Evolutionary conservation across 352 stramenopile species (phyloP).

Genomic region (Globisporangium cederbergense): DNA sequence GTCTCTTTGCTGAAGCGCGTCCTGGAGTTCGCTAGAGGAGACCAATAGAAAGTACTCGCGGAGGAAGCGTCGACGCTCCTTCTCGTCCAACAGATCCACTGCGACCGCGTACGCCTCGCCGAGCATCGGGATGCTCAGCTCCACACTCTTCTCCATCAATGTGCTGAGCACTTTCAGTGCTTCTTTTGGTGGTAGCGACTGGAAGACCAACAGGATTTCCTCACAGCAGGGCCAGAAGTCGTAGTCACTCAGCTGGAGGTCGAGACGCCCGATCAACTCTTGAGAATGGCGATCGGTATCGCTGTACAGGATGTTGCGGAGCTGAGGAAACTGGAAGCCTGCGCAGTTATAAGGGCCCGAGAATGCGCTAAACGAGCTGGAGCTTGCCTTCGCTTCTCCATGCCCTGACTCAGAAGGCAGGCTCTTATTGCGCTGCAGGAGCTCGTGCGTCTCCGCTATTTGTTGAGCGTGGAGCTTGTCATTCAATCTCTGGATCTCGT

Average conservation of each 20-base stretch:
- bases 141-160: conserved; percentile 36
- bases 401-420: neutral
- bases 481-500: conserved; percentile 35
- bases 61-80: conserved; percentile 42
- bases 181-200: conserved; percentile 29
- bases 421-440: conserved; percentile 15
- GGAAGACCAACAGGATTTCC: conserved; percentile 51
- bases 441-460: conserved; percentile 20
- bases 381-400: neutral
- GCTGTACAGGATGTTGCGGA: conserved; percentile 25
- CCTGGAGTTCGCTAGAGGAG: conserved; percentile 42
- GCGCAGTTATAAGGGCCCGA: neutral
- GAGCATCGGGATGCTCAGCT: conserved; percentile 34
- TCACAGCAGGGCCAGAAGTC: conserved; percentile 38
- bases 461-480: conserved; percentile 43
- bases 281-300: neutral
- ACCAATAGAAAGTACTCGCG: conserved; percentile 63
- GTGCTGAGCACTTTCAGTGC: conserved; percentile 32
- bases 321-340: conserved; percentile 19
- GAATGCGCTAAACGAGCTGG: conserved; percentile 1
- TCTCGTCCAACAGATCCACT: conserved; percentile 41
- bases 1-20: conserved; percentile 43
- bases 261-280: conserved; percentile 12
- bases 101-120: conserved; percentile 36
- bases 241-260: conserved; percentile 34